Base-by-base conservation (phyloP, 2,329 filamentous ascomycete genomes). In the Aspergillus sp. region DNA sequence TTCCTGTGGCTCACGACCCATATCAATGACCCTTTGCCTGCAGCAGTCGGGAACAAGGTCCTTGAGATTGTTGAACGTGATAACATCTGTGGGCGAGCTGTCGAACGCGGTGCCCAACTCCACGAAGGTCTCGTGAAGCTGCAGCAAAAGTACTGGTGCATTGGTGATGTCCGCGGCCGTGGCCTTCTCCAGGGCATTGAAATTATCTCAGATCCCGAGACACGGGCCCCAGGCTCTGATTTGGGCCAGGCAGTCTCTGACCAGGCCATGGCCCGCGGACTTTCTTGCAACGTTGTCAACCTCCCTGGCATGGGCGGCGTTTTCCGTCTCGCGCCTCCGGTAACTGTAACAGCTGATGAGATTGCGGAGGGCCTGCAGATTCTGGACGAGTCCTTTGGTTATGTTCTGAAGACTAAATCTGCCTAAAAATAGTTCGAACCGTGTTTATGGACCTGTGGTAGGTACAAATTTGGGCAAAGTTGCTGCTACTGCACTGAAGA, bases 1-100 rank as follows among this genome's bases (percentile, higher is more conserved):
- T 87, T 80, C 62, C 73, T 83, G 17, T 87, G 83, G 65, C 81
- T 84, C 61, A 87, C 84, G 0, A 88, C 85, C 0, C 85, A 87
- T 62, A 71, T 86, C 48, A 86, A 88, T 61, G 85, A 88, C 60
- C 84, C 85, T 0, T 70, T 87, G 0, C 80, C 84, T 0, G 83
- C 83, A 0, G 82, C 84, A 0, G 83, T 87, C 1, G 84, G 84
- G 0, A 75, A 82, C 59, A 86, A 86, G 64, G 84, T 87, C 2
- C 75, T 88, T 1, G 83, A 87, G 57, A 83, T 87, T 12, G 82
- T 88, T 1, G 74, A 82, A 18, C 74, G 84, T 1, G 84, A 87
- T 59, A 71, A 77, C 18, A 71, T 88, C 9, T 78, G 82, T 17
- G 69, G 72, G 57, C 74, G 76, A 2, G 78, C 83, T 4, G 67